Evolutionary conservation across 176 grass and related monocot species (phyloP).

Genomic region (Musa troglodytarum): DNA sequence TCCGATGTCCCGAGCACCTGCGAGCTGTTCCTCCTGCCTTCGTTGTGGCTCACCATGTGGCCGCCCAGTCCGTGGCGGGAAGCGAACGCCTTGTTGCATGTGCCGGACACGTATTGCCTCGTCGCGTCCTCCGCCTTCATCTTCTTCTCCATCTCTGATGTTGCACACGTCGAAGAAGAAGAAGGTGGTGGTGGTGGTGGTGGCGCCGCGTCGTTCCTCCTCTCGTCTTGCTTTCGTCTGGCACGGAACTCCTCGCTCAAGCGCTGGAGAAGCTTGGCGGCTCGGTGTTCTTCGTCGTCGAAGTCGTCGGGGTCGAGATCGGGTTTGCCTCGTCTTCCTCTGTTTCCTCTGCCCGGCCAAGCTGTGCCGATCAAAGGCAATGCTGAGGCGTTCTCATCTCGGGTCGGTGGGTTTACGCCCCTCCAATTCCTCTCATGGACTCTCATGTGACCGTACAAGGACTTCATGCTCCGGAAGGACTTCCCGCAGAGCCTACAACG

Average conservation of each 20-base stretch:
- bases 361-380: background rate
- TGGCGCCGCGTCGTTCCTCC: too few relatives aligned
- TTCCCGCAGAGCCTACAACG: background rate
- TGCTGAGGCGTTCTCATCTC: background rate
- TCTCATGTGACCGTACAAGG: slow-evolving; percentile 5
- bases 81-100: background rate
- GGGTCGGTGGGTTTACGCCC: background rate
- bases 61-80: slow-evolving; percentile 9
- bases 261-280: too few relatives aligned
- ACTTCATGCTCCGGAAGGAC: background rate
- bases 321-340: background rate
- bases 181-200: background rate
- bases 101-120: accelerated
- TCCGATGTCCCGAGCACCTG: background rate
- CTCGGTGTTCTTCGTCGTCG: too few relatives aligned
- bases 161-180: background rate
- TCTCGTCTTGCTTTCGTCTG: too few relatives aligned
- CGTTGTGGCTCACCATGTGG: background rate
- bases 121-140: background rate
- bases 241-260: too few relatives aligned
- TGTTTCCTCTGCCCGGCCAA: background rate
- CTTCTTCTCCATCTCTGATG: background rate
- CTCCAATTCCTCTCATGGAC: background rate
- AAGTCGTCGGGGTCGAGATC: too few relatives aligned
- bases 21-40: background rate